Conservation (phyloP, 768 basidiomycete species). For the Collybiopsis confluens region DNA sequence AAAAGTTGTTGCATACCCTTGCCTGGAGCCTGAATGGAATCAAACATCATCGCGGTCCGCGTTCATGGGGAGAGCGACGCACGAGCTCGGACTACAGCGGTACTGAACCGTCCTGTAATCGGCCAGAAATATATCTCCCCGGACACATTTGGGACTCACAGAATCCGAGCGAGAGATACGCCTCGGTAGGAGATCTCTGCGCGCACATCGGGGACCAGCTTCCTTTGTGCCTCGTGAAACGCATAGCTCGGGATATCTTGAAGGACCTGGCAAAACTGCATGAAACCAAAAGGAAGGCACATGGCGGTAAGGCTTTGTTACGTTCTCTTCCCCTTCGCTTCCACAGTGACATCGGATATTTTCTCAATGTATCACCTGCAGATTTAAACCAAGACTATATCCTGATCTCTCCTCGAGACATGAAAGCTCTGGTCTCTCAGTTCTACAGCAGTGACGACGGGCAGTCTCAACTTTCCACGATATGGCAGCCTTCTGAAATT, state of each 20-base stretch:
- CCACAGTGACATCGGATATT: background rate
- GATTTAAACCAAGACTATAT: slow-evolving; percentile 18
- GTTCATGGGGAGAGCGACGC: background rate
- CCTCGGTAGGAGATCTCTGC: slow-evolving; percentile 19
- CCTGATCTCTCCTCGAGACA: slow-evolving; percentile 13
- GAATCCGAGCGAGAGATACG: slow-evolving; percentile 14
- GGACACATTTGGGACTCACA: slow-evolving; percentile 12
- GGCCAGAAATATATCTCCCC: background rate
- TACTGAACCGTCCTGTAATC: background rate
- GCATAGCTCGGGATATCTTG: slow-evolving; percentile 23
- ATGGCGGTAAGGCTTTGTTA: slow-evolving; percentile 15
- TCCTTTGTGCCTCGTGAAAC: slow-evolving; percentile 22
- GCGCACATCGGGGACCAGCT: slow-evolving; percentile 18
- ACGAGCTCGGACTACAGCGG: too few relatives aligned
- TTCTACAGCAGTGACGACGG: slow-evolving; percentile 10
- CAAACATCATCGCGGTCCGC: background rate
- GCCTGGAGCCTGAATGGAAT: background rate
- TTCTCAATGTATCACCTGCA: slow-evolving; percentile 4
- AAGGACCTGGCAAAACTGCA: slow-evolving; percentile 16
- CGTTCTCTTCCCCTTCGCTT: background rate
- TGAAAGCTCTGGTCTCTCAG: slow-evolving; percentile 15
- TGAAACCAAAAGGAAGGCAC: slow-evolving; percentile 10
- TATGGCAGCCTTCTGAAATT: slow-evolving; percentile 4
- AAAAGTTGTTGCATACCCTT: background rate
- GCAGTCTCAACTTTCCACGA: slow-evolving; percentile 1